Conservation (phyloP, 2,329 filamentous ascomycete genomes). For the Colletotrichum sp. region DNA sequence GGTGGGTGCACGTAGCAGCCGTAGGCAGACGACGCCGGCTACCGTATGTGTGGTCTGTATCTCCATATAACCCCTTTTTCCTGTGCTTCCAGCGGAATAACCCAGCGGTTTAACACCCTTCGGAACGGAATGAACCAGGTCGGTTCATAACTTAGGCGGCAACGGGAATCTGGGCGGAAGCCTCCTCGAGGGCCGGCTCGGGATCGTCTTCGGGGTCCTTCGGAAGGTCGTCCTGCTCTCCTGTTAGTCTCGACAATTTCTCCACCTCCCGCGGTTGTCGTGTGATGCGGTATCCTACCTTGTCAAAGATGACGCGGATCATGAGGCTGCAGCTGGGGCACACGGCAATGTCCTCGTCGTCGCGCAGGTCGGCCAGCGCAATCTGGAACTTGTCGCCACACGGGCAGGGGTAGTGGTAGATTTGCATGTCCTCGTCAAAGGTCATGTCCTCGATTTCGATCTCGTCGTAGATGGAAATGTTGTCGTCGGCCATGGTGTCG, state of each 20-base stretch:
- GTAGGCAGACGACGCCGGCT: neutral
- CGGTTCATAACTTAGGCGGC: slow-evolving; percentile 35
- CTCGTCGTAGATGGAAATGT: slow-evolving; percentile 87
- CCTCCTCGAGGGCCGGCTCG: slow-evolving; percentile 33
- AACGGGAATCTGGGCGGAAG: slow-evolving; percentile 41
- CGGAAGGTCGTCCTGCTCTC: slow-evolving; percentile 48
- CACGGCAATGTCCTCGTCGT: slow-evolving; percentile 93
- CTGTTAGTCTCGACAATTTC: too few species aligned
- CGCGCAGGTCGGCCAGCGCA: slow-evolving; percentile 79
- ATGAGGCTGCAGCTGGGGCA: slow-evolving; percentile 97
- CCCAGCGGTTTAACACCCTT: neutral
- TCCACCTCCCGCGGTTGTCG: too few species aligned
- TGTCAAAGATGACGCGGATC: slow-evolving; percentile 93
- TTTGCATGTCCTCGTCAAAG: slow-evolving; percentile 79
- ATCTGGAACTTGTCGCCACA: slow-evolving; percentile 98
- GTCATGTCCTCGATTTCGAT: slow-evolving; percentile 99
- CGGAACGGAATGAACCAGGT: neutral
- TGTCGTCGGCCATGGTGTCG: slow-evolving; percentile 64
- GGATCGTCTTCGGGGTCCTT: slow-evolving; percentile 36
- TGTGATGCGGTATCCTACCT: too few species aligned
- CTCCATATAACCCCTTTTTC: neutral
- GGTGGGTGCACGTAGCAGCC: neutral
- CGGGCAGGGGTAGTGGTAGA: slow-evolving; percentile 96
- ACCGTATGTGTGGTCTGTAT: neutral
- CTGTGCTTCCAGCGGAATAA: neutral